Conservation (phyloP, 139 green algal species). For the Tetradesmus obliquus region DNA sequence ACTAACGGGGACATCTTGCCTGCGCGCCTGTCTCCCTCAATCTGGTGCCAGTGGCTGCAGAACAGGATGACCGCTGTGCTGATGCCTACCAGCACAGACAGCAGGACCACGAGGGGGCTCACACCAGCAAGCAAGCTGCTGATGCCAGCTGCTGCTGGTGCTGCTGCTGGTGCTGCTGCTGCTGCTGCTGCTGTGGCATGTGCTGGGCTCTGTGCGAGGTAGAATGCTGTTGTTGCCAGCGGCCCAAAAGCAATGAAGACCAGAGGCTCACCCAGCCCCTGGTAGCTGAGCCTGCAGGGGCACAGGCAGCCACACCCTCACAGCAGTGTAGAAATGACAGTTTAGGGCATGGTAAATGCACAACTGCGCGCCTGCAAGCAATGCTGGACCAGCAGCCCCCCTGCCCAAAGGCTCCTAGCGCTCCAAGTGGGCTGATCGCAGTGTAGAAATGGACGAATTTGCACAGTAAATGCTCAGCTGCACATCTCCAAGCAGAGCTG, state of each 20-base stretch:
- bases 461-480: too few species aligned
- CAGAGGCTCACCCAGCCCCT: conserved; percentile 96
- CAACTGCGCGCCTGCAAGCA: too few species aligned
- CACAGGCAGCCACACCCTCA: too few species aligned
- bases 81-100: conserved; percentile 78
- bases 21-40: conserved; percentile 81
- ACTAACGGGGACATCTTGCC: conserved; percentile 93
- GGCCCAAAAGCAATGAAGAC: conserved; percentile 98
- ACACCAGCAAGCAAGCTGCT: conserved; percentile 22
- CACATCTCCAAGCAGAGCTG: too few species aligned
- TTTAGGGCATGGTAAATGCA: too few species aligned
- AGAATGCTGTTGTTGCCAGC: conserved; percentile 94
- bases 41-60: conserved; percentile 96
- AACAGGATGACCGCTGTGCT: conserved; percentile 96
- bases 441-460: too few species aligned
- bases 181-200: background rate
- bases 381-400: too few species aligned
- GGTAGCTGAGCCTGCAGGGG: conserved; percentile 89
- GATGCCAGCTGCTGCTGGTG: background rate
- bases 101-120: conserved; percentile 52
- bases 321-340: too few species aligned
- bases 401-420: too few species aligned
- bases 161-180: background rate
- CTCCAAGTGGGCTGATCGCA: too few species aligned
- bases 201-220: conserved; percentile 63